These are phyloP conservation scores for Apiospora marii DNA, from an alignment of 2,329 filamentous ascomycete species.

Conservation along the genomic window DNA sequence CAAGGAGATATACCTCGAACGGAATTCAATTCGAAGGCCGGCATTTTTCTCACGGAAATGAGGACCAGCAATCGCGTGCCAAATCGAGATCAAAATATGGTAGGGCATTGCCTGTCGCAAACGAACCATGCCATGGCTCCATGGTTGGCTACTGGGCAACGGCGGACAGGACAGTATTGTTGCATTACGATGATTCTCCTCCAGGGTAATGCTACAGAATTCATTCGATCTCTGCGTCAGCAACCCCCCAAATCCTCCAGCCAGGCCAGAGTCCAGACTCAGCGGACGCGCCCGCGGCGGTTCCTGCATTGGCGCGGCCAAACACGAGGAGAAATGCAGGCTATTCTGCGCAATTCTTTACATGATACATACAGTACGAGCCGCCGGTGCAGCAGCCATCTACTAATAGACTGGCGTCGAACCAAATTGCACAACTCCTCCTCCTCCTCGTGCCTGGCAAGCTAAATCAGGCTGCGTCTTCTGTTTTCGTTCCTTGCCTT, in stretches of 20 bases:
- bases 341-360: too few relatives aligned
- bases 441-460: neutral
- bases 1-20: neutral
- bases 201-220: neutral
- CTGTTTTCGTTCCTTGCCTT: slow-evolving; percentile 6
- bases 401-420: slow-evolving; percentile 4
- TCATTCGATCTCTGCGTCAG: neutral
- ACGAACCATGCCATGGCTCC: neutral
- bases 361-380: slow-evolving; percentile 6
- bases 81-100: slow-evolving; percentile 16
- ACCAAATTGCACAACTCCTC: neutral
- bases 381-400: slow-evolving; percentile 16
- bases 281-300: neutral
- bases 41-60: slow-evolving; percentile 8
- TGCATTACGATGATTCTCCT: neutral
- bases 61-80: slow-evolving; percentile 11
- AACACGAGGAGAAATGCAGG: slow-evolving; percentile 4
- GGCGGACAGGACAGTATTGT: neutral
- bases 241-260: neutral
- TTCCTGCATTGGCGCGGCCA: slow-evolving; percentile 14
- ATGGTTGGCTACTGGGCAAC: neutral
- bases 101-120: neutral
- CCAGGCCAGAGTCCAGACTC: neutral
- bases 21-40: neutral
- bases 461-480: slow-evolving; percentile 2